Conservation (phyloP, 1,284 basidiomycete genomes). For the Anthracocystis walkeri region DNA sequence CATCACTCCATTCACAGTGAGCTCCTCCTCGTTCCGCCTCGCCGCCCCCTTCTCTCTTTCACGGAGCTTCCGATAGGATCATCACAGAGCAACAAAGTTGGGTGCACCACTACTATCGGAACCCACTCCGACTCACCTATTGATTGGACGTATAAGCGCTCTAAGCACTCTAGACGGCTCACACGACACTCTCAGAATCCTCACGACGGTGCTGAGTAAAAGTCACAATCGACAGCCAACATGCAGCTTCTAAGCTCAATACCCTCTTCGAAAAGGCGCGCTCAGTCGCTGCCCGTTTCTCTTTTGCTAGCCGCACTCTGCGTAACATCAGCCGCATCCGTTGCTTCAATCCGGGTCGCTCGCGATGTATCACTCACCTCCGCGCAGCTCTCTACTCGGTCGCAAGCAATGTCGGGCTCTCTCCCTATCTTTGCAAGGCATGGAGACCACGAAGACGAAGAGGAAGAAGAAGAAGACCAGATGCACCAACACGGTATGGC, state of each 20-base stretch:
- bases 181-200: background rate
- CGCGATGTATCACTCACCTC: conserved; percentile 9
- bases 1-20: background rate
- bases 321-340: conserved; percentile 2
- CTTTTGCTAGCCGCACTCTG: conserved; percentile 14
- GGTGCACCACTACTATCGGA: conserved; percentile 15
- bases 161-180: background rate
- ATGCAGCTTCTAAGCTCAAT: conserved; percentile 11
- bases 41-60: background rate
- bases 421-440: conserved; percentile 17
- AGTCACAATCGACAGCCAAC: background rate
- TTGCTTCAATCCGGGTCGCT: conserved; percentile 13
- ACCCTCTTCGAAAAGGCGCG: background rate
- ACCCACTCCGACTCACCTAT: background rate
- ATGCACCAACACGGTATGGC: conserved; percentile 7
- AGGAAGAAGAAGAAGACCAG: conserved; percentile 15
- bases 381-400: background rate
- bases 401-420: background rate
- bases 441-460: conserved; percentile 35
- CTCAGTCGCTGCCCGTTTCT: background rate
- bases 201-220: background rate
- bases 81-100: conserved; percentile 5
- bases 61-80: background rate
- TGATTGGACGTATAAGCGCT: background rate
- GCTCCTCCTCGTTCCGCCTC: background rate